Percentiles rank a stretch among this genome's conserved stretches.
Evolutionary conservation across 2,329 filamentous ascomycete species (phyloP).

Genomic region (Aspergillus tanneri): DNA sequence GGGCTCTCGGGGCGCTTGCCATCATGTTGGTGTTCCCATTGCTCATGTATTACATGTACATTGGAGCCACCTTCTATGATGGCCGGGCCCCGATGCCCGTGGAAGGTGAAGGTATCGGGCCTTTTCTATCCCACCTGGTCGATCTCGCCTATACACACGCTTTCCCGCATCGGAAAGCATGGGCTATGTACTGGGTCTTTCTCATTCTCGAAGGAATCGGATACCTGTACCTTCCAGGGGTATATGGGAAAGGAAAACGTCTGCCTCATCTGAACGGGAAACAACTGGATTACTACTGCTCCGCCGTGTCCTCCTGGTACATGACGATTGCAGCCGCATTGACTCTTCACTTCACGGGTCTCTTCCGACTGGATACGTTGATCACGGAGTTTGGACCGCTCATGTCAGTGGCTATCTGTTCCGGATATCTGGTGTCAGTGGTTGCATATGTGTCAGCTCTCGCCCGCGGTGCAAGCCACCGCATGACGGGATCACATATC

Average conservation of each 20-base stretch:
- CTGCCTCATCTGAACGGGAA: conserved; percentile 76
- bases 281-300: conserved; percentile 91
- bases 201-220: conserved; percentile 77
- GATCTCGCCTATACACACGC: conserved; percentile 76
- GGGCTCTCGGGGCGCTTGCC: conserved; percentile 68
- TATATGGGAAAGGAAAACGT: conserved; percentile 84
- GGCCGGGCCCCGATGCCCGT: conserved; percentile 71
- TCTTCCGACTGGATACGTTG: conserved; percentile 84
- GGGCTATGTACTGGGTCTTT: conserved; percentile 93
- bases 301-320: conserved; percentile 81
- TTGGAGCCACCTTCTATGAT: conserved; percentile 87
- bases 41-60: conserved; percentile 99
- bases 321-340: conserved; percentile 70
- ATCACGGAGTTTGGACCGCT: conserved; percentile 93
- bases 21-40: conserved; percentile 89
- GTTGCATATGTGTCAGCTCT: conserved; percentile 85
- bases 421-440: conserved; percentile 77
- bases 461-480: conserved; percentile 74
- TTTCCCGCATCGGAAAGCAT: conserved; percentile 76
- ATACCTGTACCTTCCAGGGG: conserved; percentile 82
- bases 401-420: conserved; percentile 87
- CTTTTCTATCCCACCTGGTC: conserved; percentile 70
- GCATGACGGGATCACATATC: conserved; percentile 78
- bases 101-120: conserved; percentile 61
- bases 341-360: conserved; percentile 71